Evolutionary conservation across 177 flowering plant genomes (phyloP), one percentile per base, ranked within the genome.

Genomic region (Vitis hybrid): DNA sequence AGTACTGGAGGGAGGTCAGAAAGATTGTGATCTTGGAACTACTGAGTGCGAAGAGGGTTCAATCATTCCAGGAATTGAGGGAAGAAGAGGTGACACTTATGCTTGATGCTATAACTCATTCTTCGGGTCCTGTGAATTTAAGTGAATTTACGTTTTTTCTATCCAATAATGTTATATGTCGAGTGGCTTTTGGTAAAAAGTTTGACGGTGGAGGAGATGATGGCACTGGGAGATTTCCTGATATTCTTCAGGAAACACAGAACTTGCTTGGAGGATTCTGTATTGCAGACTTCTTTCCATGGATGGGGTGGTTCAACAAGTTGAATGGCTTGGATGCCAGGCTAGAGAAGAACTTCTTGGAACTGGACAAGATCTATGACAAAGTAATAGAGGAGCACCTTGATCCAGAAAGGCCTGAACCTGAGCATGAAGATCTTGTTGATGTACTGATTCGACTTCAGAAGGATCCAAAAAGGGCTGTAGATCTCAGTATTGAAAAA

Each of bases 1-100:
- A 77, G 11, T 69, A 77, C 65, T 80, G 83, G 87, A 71, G 83
- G 30, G 69, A 75, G 61, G 18, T 78, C 6, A 73, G 77, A 62
- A 86, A 82, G 69, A 68, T 86, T 6, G 54, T 46, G 15, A 74
- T 77, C 1, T 49, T 71, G 8, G 76, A 86, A 19, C 72, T 82
- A 1, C 67, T 84, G 1, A 81, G 82, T 50, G 49, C 35, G 12
- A 82, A 67, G 51, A 75, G 77, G 17, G 83, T 83, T 6, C 76
- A 68, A n/a, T 78, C 82, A 1, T 83, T 78, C 51, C 55, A 66
- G 10, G 24, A 52, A 0, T 70, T 83, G 14, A 81, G 86, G 46
- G 82, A 73, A 9, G 76, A 76, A 57, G 90, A 86, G 66, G 74
- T 76, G 18, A 56, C 9, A 3, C 30, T 60, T 1, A 52, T 82